phyloP scores from a whole-genome alignment of 495 filamentous ascomycete genomes.

The Oleoguttula mirabilis region DNA sequence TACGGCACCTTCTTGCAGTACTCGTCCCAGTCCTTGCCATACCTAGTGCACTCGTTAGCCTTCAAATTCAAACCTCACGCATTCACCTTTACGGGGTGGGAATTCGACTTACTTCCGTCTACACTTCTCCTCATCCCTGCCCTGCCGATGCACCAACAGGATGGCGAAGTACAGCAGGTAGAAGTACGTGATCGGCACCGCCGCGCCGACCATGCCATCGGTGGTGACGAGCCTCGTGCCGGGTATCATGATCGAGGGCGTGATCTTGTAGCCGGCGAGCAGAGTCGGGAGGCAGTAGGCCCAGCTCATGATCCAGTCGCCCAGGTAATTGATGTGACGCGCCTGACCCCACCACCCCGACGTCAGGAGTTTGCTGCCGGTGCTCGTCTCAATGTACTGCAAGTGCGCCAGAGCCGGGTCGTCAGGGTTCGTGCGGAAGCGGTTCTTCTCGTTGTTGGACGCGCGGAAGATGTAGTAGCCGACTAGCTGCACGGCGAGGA shows the following conservation, averaged over 20 bases:
- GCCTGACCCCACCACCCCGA: conserved; percentile 93
- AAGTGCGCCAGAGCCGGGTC: conserved; percentile 72
- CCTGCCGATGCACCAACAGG: conserved; percentile 79
- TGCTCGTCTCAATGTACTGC: conserved; percentile 75
- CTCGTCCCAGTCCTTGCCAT: conserved; percentile 84
- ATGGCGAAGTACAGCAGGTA: conserved; percentile 89
- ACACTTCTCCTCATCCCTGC: conserved; percentile 89
- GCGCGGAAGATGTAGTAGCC: conserved; percentile 87
- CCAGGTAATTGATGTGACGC: conserved; percentile 95
- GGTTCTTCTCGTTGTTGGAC: conserved; percentile 88
- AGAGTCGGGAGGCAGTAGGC: conserved; percentile 85
- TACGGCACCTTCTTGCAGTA: conserved; percentile 75
- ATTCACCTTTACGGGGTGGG: too few relatives aligned
- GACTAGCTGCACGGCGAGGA: conserved; percentile 48
- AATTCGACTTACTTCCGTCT: too few relatives aligned
- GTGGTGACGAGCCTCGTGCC: conserved; percentile 41
- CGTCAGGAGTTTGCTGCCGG: conserved; percentile 66
- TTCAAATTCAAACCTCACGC: too few relatives aligned
- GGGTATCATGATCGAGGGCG: conserved; percentile 38
- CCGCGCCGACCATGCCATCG: conserved; percentile 59
- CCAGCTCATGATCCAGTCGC: conserved; percentile 92
- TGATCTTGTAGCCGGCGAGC: conserved; percentile 61
- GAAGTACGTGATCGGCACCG: conserved; percentile 86
- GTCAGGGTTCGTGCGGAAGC: conserved; percentile 76
- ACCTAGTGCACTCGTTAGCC: too few relatives aligned